Evolutionary conservation across 164 flowering plant genomes (phyloP).

Genomic region (Vitis riparia): DNA sequence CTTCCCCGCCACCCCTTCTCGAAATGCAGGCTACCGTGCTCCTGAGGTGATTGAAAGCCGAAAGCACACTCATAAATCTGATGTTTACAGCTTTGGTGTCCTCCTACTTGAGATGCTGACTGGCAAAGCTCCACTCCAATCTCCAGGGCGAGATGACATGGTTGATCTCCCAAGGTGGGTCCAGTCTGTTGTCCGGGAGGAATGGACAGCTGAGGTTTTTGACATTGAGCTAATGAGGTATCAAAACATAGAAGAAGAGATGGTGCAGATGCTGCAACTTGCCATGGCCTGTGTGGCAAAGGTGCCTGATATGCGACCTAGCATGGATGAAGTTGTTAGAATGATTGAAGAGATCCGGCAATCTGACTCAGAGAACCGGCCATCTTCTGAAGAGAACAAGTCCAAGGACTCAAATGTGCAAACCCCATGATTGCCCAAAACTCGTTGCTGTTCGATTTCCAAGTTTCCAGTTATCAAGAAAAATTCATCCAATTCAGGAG

Average conservation of each 20-base stretch:
- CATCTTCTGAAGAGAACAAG: constrained; percentile 53
- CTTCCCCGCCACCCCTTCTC: constrained; percentile 26
- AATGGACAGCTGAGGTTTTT: constrained; percentile 73
- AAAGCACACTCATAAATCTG: constrained; percentile 51
- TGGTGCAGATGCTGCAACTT: constrained; percentile 68
- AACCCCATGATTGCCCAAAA: constrained; percentile 31
- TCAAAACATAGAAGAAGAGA: constrained; percentile 56
- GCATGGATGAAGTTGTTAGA: constrained; percentile 59
- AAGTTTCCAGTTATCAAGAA: neutral
- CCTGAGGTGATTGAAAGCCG: constrained; percentile 57
- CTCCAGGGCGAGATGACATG: constrained; percentile 51
- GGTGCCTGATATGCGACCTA: constrained; percentile 51
- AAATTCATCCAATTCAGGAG: neutral
- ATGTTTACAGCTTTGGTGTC: constrained; percentile 68
- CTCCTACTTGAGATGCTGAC: constrained; percentile 63
- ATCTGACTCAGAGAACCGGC: constrained; percentile 43
- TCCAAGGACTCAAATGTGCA: constrained; percentile 50
- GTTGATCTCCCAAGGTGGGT: constrained; percentile 73
- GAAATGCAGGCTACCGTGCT: constrained; percentile 53
- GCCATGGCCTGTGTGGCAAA: constrained; percentile 60
- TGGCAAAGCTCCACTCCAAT: constrained; percentile 56
- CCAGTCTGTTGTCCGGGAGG: constrained; percentile 66
- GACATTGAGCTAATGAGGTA: constrained; percentile 52
- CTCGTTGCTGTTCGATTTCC: neutral
- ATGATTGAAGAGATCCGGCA: constrained; percentile 58